Evolutionary conservation across 352 stramenopile genomes (phyloP).

Genomic region (Phytophthora sp.): DNA sequence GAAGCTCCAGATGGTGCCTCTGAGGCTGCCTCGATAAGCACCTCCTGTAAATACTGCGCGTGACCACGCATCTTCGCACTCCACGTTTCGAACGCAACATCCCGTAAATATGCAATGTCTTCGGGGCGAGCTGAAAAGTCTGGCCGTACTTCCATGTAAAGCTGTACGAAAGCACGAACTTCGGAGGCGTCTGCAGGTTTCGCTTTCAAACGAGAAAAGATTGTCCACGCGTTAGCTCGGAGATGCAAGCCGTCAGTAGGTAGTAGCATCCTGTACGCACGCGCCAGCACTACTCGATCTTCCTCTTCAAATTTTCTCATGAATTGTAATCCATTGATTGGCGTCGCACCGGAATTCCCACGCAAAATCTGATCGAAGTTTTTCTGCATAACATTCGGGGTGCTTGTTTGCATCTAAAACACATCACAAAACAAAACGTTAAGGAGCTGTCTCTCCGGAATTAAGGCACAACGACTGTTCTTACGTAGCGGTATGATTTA

Average conservation of each 20-base stretch:
- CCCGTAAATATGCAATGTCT: conserved; percentile 20
- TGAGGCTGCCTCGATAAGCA: conserved; percentile 22
- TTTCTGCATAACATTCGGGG: conserved; percentile 30
- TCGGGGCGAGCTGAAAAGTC: conserved; percentile 5
- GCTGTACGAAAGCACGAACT: conserved; percentile 19
- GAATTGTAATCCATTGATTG: conserved; percentile 34
- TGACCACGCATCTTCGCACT: conserved; percentile 25
- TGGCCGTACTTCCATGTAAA: conserved; percentile 27
- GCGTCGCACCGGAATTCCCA: conserved; percentile 1
- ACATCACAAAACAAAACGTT: not conserved
- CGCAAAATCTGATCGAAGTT: conserved; percentile 31
- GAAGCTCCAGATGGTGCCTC: conserved; percentile 2
- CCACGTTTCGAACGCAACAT: conserved; percentile 29
- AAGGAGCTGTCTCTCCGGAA: no score
- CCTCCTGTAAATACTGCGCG: conserved; percentile 22
- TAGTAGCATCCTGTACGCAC: conserved; percentile 23
- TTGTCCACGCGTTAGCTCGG: conserved; percentile 10
- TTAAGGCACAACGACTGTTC: not conserved
- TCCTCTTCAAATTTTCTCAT: conserved; percentile 36
- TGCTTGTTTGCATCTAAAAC: conserved; percentile 21
- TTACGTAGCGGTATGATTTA: conserved; percentile 41
- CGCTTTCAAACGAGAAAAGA: conserved; percentile 18
- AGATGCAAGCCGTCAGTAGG: conserved; percentile 26
- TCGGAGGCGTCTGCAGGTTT: conserved; percentile 1
- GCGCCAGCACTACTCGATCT: conserved; percentile 24